These are phyloP conservation scores for Dactylellina leptospora DNA, from an alignment of 2,329 filamentous ascomycete species.

Conservation along the genomic window DNA sequence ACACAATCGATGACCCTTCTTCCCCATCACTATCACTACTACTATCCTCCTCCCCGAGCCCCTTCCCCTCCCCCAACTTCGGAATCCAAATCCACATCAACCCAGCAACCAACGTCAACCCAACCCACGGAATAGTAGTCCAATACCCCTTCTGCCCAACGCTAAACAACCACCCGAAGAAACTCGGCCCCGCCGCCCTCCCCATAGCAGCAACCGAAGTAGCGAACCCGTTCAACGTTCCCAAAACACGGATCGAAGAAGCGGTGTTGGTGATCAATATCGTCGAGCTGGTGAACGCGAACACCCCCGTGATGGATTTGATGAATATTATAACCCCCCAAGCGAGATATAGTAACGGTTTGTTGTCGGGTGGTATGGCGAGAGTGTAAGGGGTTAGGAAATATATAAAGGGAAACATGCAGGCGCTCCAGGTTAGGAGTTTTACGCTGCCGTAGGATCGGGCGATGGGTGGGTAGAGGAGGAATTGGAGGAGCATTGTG, in stretches of 20 bases:
- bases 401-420: constrained; percentile 78
- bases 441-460: constrained; percentile 75
- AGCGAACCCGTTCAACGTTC: constrained; percentile 89
- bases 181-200: constrained; percentile 78
- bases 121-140: constrained; percentile 40
- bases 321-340: constrained; percentile 73
- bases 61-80: constrained; percentile 28
- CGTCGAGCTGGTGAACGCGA: constrained; percentile 87
- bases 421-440: constrained; percentile 74
- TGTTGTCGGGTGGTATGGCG: constrained; percentile 66
- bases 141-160: constrained; percentile 26
- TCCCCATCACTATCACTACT: constrained; percentile 17
- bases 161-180: constrained; percentile 58
- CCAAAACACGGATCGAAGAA: constrained; percentile 76
- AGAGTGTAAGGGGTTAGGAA: constrained; percentile 78
- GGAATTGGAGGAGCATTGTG: constrained; percentile 84
- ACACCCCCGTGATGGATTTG: constrained; percentile 79
- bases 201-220: constrained; percentile 84
- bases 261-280: constrained; percentile 92
- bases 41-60: constrained; percentile 14
- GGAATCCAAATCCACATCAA: constrained; percentile 47
- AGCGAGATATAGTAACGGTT: constrained; percentile 68
- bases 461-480: constrained; percentile 81
- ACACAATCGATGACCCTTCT: not conserved
- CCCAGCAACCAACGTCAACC: constrained; percentile 18